phyloP scores from a whole-genome alignment of 305 asterid genomes.

The Solanum hybrid region DNA sequence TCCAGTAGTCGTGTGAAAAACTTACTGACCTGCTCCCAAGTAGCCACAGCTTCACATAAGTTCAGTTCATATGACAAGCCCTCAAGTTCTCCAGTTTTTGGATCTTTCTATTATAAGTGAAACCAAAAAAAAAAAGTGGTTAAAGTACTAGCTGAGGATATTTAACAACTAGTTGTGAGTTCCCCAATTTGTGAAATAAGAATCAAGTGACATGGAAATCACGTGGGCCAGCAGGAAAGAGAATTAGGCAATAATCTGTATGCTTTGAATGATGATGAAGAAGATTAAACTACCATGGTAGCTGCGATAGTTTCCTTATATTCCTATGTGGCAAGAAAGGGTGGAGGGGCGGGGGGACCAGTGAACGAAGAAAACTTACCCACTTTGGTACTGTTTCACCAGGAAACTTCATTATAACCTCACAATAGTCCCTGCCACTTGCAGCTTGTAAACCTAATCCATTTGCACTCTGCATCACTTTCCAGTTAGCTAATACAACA shows the following conservation, averaged over 20 bases:
- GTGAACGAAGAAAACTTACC: constrained; percentile 41
- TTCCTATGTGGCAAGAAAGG: not conserved
- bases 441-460: constrained; percentile 91
- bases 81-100: constrained; percentile 88
- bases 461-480: constrained; percentile 64
- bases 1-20: constrained; percentile 12
- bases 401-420: constrained; percentile 60
- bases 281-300: not conserved
- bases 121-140: not conserved
- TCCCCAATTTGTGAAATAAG: not conserved
- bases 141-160: not conserved
- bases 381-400: constrained; percentile 73
- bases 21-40: constrained; percentile 94
- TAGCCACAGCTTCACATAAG: constrained; percentile 95
- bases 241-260: not conserved
- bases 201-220: not conserved
- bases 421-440: constrained; percentile 53
- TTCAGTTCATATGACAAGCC: constrained; percentile 59
- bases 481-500: not conserved
- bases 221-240: not conserved
- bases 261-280: not conserved
- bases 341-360: not conserved
- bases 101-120: constrained; percentile 64
- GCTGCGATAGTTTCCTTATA: not conserved
- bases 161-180: not conserved